Conservation (phyloP, 805 yeast species). For the Wickerhamomyces canadensis region DNA sequence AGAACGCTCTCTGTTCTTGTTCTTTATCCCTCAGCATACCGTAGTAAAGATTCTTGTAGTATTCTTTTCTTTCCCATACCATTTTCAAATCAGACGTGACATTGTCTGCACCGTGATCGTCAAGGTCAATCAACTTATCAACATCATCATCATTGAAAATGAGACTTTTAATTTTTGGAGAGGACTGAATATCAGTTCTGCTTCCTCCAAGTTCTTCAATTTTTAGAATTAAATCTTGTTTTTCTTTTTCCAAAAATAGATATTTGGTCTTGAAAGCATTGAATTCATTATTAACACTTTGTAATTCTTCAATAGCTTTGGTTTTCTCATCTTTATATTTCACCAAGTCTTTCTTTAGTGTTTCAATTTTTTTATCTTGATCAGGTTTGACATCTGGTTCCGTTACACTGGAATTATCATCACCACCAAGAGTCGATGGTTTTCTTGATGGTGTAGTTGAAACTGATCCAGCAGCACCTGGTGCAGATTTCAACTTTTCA, state of each 20-base stretch:
- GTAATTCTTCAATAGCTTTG: background rate
- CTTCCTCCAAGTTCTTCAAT: conserved; percentile 2
- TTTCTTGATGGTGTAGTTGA: background rate
- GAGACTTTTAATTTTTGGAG: background rate
- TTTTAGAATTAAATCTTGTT: background rate
- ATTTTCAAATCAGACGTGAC: conserved; percentile 1
- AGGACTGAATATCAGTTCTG: background rate
- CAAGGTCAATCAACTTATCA: conserved; percentile 7
- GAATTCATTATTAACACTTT: conserved; percentile 1
- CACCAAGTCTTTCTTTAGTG: conserved; percentile 1
- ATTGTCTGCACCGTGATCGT: background rate
- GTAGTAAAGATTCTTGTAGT: conserved; percentile 15
- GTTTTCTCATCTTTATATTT: conserved; percentile 1
- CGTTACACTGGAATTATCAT: background rate
- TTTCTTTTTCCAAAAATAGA: conserved; percentile 3
- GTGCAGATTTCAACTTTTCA: too few relatives aligned
- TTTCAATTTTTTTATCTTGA: background rate
- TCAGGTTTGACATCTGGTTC: background rate
- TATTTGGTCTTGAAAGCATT: conserved; percentile 4
- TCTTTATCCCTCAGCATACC: conserved; percentile 7
- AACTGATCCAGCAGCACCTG: too few relatives aligned
- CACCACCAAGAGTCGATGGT: background rate
- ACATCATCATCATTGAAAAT: conserved; percentile 1
- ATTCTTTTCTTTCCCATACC: conserved; percentile 16
- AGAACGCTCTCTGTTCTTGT: conserved; percentile 3